Conservation (phyloP, 495 filamentous ascomycete genomes). For the Penicillium silybi region DNA sequence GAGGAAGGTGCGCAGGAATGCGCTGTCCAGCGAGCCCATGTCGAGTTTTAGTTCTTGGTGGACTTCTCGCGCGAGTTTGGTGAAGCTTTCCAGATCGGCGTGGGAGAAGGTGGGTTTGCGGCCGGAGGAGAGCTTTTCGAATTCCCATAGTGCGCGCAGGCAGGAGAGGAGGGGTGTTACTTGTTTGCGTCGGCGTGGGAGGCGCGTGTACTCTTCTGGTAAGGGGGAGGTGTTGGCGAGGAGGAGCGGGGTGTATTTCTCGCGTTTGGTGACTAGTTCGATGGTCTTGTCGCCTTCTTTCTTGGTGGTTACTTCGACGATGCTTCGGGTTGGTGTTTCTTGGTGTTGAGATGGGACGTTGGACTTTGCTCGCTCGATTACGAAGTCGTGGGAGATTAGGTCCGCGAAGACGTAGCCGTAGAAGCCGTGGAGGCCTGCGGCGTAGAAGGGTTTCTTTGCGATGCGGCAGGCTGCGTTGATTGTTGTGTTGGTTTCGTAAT, state of each 20-base stretch:
- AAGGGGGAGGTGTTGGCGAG: slow-evolving; percentile 73
- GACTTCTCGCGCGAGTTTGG: slow-evolving; percentile 66
- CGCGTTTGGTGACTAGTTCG: slow-evolving; percentile 89
- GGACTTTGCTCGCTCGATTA: slow-evolving; percentile 77
- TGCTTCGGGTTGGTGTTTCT: slow-evolving; percentile 74
- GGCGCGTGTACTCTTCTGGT: slow-evolving; percentile 62
- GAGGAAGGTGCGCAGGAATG: slow-evolving; percentile 76
- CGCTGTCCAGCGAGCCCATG: slow-evolving; percentile 65
- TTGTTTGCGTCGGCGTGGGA: slow-evolving; percentile 62
- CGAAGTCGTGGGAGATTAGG: slow-evolving; percentile 79
- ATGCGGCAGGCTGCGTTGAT: slow-evolving; percentile 83
- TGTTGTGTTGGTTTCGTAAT: slow-evolving; percentile 62
- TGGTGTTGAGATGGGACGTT: slow-evolving; percentile 64
- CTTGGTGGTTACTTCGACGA: slow-evolving; percentile 67
- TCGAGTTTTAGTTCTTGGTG: slow-evolving; percentile 76
- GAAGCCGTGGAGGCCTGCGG: slow-evolving; percentile 79
- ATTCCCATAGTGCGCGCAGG: slow-evolving; percentile 80
- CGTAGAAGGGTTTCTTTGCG: slow-evolving; percentile 77
- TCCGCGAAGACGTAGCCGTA: slow-evolving; percentile 96
- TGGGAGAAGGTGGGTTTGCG: slow-evolving; percentile 53
- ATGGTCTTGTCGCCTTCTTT: slow-evolving; percentile 68
- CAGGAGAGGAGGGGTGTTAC: slow-evolving; percentile 80
- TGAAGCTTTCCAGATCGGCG: slow-evolving; percentile 67
- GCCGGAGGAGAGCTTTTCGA: slow-evolving; percentile 50
- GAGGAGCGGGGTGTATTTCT: slow-evolving; percentile 77